These are phyloP conservation scores for Agaricus subrufescens DNA, from an alignment of 768 basidiomycete genomes.

Conservation along the genomic window DNA sequence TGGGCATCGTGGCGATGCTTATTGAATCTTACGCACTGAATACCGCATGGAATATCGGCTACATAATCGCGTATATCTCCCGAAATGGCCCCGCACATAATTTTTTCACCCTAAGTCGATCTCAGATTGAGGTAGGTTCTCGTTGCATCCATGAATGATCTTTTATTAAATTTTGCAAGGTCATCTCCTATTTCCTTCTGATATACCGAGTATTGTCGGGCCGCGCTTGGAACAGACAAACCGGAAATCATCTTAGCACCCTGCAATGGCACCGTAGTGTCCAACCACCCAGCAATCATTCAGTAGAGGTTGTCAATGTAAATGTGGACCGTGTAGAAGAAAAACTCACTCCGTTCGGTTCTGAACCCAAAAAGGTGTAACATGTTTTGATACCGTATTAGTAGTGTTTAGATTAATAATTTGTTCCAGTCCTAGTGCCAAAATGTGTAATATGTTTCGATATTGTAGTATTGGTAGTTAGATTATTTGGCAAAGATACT, in stretches of 20 bases:
- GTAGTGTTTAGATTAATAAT: too few relatives aligned
- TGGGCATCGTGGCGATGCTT: background rate
- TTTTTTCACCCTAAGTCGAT: background rate
- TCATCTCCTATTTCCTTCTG: background rate
- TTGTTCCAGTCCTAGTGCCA: too few relatives aligned
- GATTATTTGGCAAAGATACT: too few relatives aligned
- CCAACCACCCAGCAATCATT: background rate
- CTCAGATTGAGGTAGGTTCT: background rate
- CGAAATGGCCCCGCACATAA: background rate
- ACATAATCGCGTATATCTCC: background rate
- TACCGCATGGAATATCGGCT: background rate
- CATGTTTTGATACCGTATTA: too few relatives aligned
- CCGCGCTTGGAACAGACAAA: background rate
- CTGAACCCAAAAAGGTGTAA: too few relatives aligned
- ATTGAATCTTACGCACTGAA: conserved; percentile 1
- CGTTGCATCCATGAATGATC: background rate
- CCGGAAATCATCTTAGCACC: background rate
- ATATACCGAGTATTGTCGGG: background rate
- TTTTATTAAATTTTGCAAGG: background rate
- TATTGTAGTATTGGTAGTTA: too few relatives aligned
- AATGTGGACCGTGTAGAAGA: too few relatives aligned
- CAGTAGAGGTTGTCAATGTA: background rate
- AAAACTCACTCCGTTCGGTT: too few relatives aligned
- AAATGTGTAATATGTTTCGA: too few relatives aligned
- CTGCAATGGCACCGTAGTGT: background rate